These are phyloP conservation scores for Thinopyrum elongatum DNA, from an alignment of 176 grass and related monocot species.

Conservation along the genomic window DNA sequence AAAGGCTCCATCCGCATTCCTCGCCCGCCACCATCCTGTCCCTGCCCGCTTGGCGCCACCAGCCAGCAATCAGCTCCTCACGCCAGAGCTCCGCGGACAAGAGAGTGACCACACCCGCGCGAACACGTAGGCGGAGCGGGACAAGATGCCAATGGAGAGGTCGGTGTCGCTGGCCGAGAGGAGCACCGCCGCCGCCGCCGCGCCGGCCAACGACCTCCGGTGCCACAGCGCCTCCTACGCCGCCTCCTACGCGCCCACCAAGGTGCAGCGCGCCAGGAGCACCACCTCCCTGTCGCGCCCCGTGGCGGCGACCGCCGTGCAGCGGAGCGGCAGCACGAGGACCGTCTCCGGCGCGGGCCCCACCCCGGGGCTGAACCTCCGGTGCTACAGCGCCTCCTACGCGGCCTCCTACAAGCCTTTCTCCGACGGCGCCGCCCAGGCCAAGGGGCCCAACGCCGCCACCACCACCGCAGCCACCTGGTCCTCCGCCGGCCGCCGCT, in stretches of 20 bases:
- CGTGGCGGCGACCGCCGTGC: not conserved
- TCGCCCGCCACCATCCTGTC: too few relatives aligned
- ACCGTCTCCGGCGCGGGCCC: conserved; percentile 12
- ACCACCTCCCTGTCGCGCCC: conserved; percentile 17
- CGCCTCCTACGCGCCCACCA: conserved; percentile 20
- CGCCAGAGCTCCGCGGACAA: not conserved
- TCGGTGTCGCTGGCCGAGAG: conserved; percentile 50
- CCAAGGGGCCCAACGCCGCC: conserved; percentile 27
- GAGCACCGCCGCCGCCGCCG: not conserved
- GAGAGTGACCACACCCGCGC: not conserved
- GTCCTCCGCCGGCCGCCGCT: conserved; percentile 35
- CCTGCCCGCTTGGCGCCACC: not conserved
- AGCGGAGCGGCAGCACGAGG: conserved; percentile 37
- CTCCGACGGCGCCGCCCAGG: not conserved
- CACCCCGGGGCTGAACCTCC: conserved; percentile 37
- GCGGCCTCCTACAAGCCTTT: conserved; percentile 46
- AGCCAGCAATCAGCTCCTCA: not conserved
- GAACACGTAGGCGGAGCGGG: not conserved
- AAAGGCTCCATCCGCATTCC: conserved; percentile 5
- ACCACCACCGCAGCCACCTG: conserved; percentile 2
- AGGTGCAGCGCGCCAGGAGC: conserved; percentile 40
- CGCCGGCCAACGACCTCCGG: conserved; percentile 33
- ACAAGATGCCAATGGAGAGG: conserved; percentile 48
- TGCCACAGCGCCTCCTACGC: conserved; percentile 58
- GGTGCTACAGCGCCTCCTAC: conserved; percentile 67